These are phyloP conservation scores for Arabidopsis thaliana DNA, from an alignment of 345 rosid genomes.

Conservation along the genomic window TAIR10.1 NC_003075.7:7576501-7577000, in stretches of 20 bases:
- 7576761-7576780: not conserved
- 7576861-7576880: not conserved
- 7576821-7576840: not conserved
- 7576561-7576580: not conserved
- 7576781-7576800: not conserved
- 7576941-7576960: not conserved
- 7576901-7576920: constrained; percentile 11
- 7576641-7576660: not conserved
- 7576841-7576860: not conserved
- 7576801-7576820: not conserved
- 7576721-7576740: not conserved
- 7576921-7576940: not conserved
- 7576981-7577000: not conserved
- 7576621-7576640: not conserved
- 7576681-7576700: not conserved
- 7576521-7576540: not conserved
- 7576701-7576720: not conserved
- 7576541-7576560: not conserved
- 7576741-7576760: not conserved
- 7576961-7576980: constrained; percentile 6
- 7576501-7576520: not conserved
- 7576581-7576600: too few species aligned
- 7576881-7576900: constrained; percentile 2
- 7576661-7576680: not conserved
- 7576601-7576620: not conserved